Evolutionary conservation across 345 rosid species (phyloP).

Genomic region (Corchorus capsularis): DNA sequence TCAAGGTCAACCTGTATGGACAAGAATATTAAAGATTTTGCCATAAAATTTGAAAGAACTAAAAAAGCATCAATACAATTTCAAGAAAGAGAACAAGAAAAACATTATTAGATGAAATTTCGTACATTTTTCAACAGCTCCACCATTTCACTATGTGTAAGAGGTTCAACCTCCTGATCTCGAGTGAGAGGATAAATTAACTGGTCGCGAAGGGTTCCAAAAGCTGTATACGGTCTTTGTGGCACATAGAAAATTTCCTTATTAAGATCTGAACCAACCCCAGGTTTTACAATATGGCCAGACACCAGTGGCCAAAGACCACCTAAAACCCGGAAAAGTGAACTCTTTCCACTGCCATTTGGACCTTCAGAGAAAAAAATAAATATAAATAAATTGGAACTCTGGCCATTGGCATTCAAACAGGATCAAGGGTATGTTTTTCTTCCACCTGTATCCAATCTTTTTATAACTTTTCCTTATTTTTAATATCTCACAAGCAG

Average conservation of each 20-base stretch:
- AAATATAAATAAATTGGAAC: background rate
- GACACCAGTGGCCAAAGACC: conserved; percentile 98
- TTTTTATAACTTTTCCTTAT: background rate
- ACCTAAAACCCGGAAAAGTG: conserved; percentile 98
- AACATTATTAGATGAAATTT: conserved; percentile 22
- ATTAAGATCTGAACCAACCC: conserved; percentile 97
- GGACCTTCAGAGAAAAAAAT: conserved; percentile 65
- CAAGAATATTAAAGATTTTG: conserved; percentile 17
- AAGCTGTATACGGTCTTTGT: conserved; percentile 97
- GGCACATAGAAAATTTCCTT: conserved; percentile 98
- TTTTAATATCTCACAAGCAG: background rate
- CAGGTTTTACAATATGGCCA: conserved; percentile 95
- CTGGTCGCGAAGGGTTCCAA: conserved; percentile 97
- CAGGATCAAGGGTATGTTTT: background rate
- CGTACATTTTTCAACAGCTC: conserved; percentile 88
- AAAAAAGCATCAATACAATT: background rate
- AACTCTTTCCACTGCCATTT: conserved; percentile 99
- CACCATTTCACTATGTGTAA: conserved; percentile 75
- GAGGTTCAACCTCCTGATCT: conserved; percentile 68
- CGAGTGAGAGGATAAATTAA: conserved; percentile 92
- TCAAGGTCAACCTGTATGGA: conserved; percentile 82
- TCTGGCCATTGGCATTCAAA: background rate
- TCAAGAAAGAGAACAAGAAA: conserved; percentile 1
- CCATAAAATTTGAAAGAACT: conserved; percentile 12
- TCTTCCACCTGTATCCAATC: background rate